These are phyloP conservation scores for Pouteria campechiana DNA, from an alignment of 179 eudicot genomes.

Conservation along the genomic window DNA sequence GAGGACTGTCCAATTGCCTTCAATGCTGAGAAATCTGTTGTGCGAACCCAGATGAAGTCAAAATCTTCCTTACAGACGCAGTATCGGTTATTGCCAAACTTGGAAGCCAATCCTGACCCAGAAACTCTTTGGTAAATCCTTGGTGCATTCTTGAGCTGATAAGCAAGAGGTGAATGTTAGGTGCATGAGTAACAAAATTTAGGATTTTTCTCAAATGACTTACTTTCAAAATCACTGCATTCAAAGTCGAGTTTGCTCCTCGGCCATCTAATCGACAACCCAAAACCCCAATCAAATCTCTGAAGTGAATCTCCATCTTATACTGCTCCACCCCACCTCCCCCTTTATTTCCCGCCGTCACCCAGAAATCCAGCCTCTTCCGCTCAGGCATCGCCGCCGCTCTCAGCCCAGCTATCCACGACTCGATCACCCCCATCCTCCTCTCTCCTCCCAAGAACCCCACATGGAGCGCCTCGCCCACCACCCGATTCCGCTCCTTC, in stretches of 20 bases:
- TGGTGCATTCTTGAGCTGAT: conserved; percentile 83
- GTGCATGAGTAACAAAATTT: neutral
- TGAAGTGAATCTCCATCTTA: conserved; percentile 66
- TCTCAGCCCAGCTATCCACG: conserved; percentile 46
- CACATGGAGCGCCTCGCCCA: conserved; percentile 31
- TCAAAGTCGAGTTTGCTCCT: too few species aligned
- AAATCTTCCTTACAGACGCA: conserved; percentile 75
- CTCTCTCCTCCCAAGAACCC: conserved; percentile 49
- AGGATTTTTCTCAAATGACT: neutral
- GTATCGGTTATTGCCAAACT: conserved; percentile 57
- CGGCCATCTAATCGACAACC: conserved; percentile 33
- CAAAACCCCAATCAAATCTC: conserved; percentile 52
- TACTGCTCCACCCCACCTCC: conserved; percentile 20
- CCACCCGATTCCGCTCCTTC: conserved; percentile 30
- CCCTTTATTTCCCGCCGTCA: too few species aligned
- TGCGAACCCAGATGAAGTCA: conserved; percentile 77
- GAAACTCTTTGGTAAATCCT: conserved; percentile 53
- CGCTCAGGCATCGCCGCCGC: conserved; percentile 71
- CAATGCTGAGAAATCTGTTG: conserved; percentile 55
- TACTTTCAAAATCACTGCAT: conserved; percentile 72
- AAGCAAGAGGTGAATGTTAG: neutral
- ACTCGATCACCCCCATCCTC: conserved; percentile 48
- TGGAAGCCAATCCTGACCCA: conserved; percentile 48
- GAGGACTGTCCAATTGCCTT: conserved; percentile 72
- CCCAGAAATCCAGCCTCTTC: conserved; percentile 39